Percentiles rank a stretch among this genome's conserved stretches.
Evolutionary conservation across 2,329 filamentous ascomycete species (phyloP).

Genomic region (Ophiostoma tasmaniense): DNA sequence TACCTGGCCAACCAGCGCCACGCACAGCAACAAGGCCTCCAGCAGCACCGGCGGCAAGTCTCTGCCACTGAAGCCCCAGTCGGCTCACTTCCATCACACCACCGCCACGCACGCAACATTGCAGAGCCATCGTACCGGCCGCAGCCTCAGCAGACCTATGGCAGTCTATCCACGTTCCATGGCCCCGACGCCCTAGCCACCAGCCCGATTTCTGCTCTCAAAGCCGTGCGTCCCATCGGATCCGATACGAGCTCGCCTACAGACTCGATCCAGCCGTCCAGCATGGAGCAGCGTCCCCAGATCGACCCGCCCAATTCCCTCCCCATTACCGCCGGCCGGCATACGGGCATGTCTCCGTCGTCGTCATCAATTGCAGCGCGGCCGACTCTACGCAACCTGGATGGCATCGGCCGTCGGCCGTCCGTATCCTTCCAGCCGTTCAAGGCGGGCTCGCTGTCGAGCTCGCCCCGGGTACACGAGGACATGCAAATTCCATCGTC

Average conservation of each 20-base stretch:
- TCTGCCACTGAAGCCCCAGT: conserved; percentile 36
- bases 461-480: conserved; percentile 56
- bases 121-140: conserved; percentile 39
- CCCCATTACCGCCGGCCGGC: conserved; percentile 35
- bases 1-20: conserved; percentile 4
- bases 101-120: conserved; percentile 40
- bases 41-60: conserved; percentile 26
- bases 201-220: conserved; percentile 77
- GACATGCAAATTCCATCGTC: conserved; percentile 48
- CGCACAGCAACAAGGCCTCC: conserved; percentile 3
- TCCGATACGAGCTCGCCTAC: conserved; percentile 55
- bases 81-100: conserved; percentile 65
- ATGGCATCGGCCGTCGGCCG: conserved; percentile 56
- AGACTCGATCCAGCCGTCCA: conserved; percentile 39
- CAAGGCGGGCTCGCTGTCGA: conserved; percentile 90
- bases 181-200: conserved; percentile 69
- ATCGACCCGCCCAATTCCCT: conserved; percentile 42
- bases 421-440: conserved; percentile 93
- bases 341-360: conserved; percentile 6
- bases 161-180: conserved; percentile 83
- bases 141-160: conserved; percentile 61
- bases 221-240: conserved; percentile 54
- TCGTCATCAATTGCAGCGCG: conserved; percentile 22
- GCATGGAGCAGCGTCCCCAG: conserved; percentile 29
- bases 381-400: conserved; percentile 36